Conservation (phyloP, 2,329 filamentous ascomycete genomes). For the Fusarium odoratissimum region DNA sequence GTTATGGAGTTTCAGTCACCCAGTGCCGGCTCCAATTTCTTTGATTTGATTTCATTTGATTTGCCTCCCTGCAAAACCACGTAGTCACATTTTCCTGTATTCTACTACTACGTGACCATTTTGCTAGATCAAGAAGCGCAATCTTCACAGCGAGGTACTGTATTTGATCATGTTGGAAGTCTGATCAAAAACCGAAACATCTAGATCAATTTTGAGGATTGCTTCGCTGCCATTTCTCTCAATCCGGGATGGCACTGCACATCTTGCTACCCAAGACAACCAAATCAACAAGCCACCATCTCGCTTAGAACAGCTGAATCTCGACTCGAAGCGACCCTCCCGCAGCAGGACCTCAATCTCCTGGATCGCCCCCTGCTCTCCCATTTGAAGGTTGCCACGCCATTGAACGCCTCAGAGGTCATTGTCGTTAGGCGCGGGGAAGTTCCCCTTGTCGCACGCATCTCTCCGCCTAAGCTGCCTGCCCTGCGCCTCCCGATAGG, state of each 20-base stretch:
- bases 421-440: no score
- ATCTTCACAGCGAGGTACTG: not conserved
- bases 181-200: not conserved
- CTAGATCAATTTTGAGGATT: not conserved
- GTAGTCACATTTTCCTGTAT: not conserved
- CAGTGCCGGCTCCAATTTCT: not conserved
- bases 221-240: not conserved
- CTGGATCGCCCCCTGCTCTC: constrained; percentile 1
- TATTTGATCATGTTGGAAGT: not conserved
- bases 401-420: no score
- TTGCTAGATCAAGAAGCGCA: not conserved
- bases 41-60: constrained; percentile 1
- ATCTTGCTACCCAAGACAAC: not conserved
- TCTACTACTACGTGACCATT: not conserved
- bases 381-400: not conserved
- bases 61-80: constrained; percentile 11
- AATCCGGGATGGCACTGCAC: not conserved
- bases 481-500: constrained; percentile 1
- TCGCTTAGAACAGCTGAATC: constrained; percentile 5
- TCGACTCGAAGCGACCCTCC: constrained; percentile 2
- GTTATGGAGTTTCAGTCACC: not conserved
- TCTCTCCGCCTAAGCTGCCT: not conserved
- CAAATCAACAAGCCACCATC: constrained; percentile 8
- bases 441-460: constrained; percentile 13
- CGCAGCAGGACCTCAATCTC: not conserved